These are phyloP conservation scores for Microbotryum intermedium DNA, from an alignment of 1,284 basidiomycete species.

Conservation along the genomic window DNA sequence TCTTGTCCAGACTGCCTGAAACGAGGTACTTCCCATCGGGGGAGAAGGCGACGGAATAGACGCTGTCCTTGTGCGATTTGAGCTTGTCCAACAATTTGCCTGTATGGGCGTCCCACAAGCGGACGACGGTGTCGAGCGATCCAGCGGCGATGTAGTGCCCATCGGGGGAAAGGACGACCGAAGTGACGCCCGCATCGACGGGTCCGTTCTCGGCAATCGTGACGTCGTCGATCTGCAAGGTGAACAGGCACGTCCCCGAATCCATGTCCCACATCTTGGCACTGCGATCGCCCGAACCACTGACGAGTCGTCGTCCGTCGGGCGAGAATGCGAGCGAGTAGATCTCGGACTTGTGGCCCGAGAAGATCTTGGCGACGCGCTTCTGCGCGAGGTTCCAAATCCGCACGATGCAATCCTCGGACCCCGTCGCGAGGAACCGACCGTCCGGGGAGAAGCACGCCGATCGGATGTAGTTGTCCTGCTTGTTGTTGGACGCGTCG, in stretches of 20 bases:
- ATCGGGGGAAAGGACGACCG: constrained; percentile 70
- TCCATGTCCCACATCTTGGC: constrained; percentile 81
- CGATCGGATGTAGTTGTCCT: constrained; percentile 75
- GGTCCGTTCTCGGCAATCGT: constrained; percentile 47
- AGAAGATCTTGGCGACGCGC: constrained; percentile 61
- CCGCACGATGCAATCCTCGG: constrained; percentile 72
- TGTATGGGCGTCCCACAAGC: constrained; percentile 73
- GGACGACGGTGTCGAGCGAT: constrained; percentile 69
- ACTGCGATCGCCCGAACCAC: constrained; percentile 79
- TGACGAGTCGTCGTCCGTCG: constrained; percentile 74
- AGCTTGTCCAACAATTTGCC: constrained; percentile 65
- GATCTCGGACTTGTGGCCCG: constrained; percentile 81
- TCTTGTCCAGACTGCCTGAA: constrained; percentile 77
- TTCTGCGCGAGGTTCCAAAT: constrained; percentile 78
- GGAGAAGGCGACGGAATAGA: constrained; percentile 76
- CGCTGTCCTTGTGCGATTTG: constrained; percentile 71
- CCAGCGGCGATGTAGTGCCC: constrained; percentile 74
- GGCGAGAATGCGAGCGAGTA: constrained; percentile 80
- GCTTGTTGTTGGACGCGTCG: constrained; percentile 47
- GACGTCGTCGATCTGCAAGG: constrained; percentile 44
- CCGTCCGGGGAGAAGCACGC: constrained; percentile 78
- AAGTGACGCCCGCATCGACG: constrained; percentile 67
- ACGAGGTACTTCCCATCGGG: constrained; percentile 69
- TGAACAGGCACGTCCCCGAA: constrained; percentile 48
- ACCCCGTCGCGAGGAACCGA: constrained; percentile 68